Percentiles rank a stretch among this genome's conserved stretches.
Evolutionary conservation across 371 early-diverging fungal species (phyloP).

Genomic region (Apophysomyces sp.): DNA sequence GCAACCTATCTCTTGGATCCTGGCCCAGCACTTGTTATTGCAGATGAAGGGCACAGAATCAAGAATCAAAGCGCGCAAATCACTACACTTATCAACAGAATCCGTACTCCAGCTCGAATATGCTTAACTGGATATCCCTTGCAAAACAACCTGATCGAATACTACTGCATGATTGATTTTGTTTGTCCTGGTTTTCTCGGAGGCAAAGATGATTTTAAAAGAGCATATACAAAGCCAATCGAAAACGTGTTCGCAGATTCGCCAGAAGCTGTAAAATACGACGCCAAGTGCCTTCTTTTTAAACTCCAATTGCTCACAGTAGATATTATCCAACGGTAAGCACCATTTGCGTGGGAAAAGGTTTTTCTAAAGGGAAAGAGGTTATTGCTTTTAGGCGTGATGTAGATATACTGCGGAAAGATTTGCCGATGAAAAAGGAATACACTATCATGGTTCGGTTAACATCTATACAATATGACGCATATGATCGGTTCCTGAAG

Average conservation of each 20-base stretch:
- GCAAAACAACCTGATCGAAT: constrained; percentile 77
- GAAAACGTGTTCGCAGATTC: constrained; percentile 64
- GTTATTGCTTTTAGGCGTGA: constrained; percentile 39
- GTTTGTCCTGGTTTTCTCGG: constrained; percentile 66
- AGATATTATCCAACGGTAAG: constrained; percentile 21
- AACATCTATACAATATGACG: constrained; percentile 47
- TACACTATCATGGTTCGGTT: constrained; percentile 65
- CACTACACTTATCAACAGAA: constrained; percentile 30
- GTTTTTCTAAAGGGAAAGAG: not conserved
- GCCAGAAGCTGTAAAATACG: constrained; percentile 30
- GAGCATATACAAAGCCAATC: constrained; percentile 67
- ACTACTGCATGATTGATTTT: constrained; percentile 75
- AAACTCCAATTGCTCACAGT: constrained; percentile 14
- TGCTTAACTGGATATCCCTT: constrained; percentile 89
- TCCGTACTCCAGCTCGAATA: constrained; percentile 64
- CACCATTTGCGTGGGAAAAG: not conserved
- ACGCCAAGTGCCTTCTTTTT: constrained; percentile 15
- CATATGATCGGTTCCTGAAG: constrained; percentile 44
- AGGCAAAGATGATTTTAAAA: constrained; percentile 48
- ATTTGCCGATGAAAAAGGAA: constrained; percentile 72
- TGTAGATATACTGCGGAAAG: constrained; percentile 39
- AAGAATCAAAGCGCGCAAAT: constrained; percentile 64
- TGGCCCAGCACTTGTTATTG: constrained; percentile 72
- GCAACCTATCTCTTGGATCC: constrained; percentile 44
- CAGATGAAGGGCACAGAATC: constrained; percentile 88